Percentiles rank a stretch among this genome's conserved stretches.
Conservation (phyloP, 164 flowering plant genomes). For the Stephania cephalantha region DNA sequence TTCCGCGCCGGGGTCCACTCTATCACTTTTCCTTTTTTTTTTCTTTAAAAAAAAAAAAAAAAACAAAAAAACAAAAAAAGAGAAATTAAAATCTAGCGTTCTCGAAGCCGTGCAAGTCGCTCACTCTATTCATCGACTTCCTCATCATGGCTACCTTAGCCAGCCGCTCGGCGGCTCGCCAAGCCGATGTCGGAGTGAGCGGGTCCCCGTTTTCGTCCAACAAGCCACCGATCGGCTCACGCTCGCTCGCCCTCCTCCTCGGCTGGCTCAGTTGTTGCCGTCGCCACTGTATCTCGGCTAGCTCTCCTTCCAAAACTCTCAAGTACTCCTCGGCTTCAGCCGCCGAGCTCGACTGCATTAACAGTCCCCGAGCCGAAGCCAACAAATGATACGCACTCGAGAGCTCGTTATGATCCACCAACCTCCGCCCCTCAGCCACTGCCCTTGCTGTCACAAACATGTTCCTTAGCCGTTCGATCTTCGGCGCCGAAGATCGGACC, state of each 20-base stretch:
- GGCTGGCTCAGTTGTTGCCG: slow-evolving; percentile 8
- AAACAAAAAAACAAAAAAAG: not conserved
- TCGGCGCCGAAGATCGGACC: slow-evolving; percentile 40
- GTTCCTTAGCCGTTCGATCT: slow-evolving; percentile 57
- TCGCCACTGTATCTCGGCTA: slow-evolving; percentile 55
- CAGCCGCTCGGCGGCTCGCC: slow-evolving; percentile 91
- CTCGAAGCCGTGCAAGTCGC: slow-evolving; percentile 97
- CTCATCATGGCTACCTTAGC: slow-evolving; percentile 78
- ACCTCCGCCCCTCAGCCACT: slow-evolving; percentile 61
- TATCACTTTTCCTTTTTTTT: slow-evolving; percentile 4
- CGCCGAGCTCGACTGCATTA: slow-evolving; percentile 41
- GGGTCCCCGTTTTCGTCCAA: slow-evolving; percentile 72
- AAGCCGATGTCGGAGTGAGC: slow-evolving; percentile 89
- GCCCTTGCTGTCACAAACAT: slow-evolving; percentile 58
- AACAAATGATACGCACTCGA: slow-evolving; percentile 57
- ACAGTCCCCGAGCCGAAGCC: slow-evolving; percentile 57
- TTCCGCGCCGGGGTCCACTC: slow-evolving; percentile 6
- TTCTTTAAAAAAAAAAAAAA: not conserved
- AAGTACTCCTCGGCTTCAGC: slow-evolving; percentile 41
- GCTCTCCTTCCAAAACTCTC: slow-evolving; percentile 48
- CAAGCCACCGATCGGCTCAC: slow-evolving; percentile 6
- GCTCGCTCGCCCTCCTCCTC: slow-evolving; percentile 14
- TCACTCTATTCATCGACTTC: slow-evolving; percentile 65
- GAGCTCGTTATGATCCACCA: slow-evolving; percentile 43
- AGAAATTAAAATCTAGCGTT: slow-evolving; percentile 64